phyloP scores from a whole-genome alignment of 805 yeast genomes.

The Sporopachydermia lactativora region DNA sequence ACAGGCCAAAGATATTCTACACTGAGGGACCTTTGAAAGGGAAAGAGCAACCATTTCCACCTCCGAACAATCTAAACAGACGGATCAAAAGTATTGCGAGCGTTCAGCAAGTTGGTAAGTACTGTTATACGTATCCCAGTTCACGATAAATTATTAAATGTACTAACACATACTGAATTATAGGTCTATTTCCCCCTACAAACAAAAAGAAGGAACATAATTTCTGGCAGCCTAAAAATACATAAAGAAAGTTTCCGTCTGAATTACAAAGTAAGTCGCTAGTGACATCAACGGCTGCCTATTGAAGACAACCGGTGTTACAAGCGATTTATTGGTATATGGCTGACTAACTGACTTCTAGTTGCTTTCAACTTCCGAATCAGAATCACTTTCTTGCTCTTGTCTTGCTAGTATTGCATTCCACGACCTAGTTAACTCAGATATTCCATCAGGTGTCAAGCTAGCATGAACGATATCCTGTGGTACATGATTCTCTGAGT shows the following conservation, averaged over 20 bases:
- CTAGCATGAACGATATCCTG: conserved; percentile 80
- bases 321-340: too few species aligned
- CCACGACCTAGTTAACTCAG: conserved; percentile 55
- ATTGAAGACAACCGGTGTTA: too few species aligned
- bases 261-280: too few species aligned
- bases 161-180: not conserved
- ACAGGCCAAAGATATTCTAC: conserved; percentile 33
- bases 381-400: conserved; percentile 4
- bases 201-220: not conserved
- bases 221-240: too few species aligned
- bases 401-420: conserved; percentile 18
- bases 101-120: conserved; percentile 17
- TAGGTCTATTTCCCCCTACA: not conserved
- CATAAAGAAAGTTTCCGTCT: too few species aligned
- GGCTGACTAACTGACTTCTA: too few species aligned
- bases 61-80: conserved; percentile 20
- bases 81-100: conserved; percentile 21
- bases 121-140: too few species aligned
- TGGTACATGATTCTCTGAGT: conserved; percentile 86
- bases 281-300: too few species aligned
- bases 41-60: conserved; percentile 27
- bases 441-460: conserved; percentile 51
- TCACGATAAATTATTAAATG: too few species aligned
- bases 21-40: conserved; percentile 31
- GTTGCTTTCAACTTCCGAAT: too few species aligned